A percentile compares a stretch with the other conserved stretches of the same genome.
phyloP scores from a whole-genome alignment of 1,284 basidiomycete genomes.

The Apiotrichum siamense region DNA sequence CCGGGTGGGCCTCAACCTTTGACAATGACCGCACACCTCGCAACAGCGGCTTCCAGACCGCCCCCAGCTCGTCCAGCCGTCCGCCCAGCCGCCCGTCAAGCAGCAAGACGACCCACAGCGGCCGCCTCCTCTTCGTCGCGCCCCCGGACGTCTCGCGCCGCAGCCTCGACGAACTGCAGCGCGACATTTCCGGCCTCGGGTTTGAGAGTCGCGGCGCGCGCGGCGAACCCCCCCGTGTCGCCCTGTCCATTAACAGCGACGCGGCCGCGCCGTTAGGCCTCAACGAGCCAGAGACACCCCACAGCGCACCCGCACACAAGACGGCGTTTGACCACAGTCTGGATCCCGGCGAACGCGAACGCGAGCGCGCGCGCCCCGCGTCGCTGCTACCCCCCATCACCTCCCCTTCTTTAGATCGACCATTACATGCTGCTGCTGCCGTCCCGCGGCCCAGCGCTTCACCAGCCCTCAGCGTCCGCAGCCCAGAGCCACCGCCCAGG shows the following conservation, averaged over 20 bases:
- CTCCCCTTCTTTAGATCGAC: neutral
- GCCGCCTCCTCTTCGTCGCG: conserved; percentile 15
- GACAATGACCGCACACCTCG: conserved; percentile 10
- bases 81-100: neutral
- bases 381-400: conserved; percentile 3
- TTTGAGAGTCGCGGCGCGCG: neutral
- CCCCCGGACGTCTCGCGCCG: conserved; percentile 13
- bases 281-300: conserved; percentile 10
- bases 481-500: conserved; percentile 42
- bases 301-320: conserved; percentile 13
- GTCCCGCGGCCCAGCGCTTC: neutral
- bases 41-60: conserved; percentile 1
- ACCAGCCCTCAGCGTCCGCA: conserved; percentile 2
- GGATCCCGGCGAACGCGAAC: no score
- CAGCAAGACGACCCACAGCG: neutral
- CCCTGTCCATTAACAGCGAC: conserved; percentile 1
- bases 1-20: neutral
- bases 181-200: conserved; percentile 7
- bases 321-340: conserved; percentile 9
- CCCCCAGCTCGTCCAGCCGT: neutral
- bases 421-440: neutral
- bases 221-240: conserved; percentile 1
- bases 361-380: conserved; percentile 1
- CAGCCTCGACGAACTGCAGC: conserved; percentile 14
- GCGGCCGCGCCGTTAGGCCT: neutral